Evolutionary conservation across 1,139 yeast genomes (phyloP), one percentile per base, ranked within the genome.

Genomic region (Yarrowia galli): DNA sequence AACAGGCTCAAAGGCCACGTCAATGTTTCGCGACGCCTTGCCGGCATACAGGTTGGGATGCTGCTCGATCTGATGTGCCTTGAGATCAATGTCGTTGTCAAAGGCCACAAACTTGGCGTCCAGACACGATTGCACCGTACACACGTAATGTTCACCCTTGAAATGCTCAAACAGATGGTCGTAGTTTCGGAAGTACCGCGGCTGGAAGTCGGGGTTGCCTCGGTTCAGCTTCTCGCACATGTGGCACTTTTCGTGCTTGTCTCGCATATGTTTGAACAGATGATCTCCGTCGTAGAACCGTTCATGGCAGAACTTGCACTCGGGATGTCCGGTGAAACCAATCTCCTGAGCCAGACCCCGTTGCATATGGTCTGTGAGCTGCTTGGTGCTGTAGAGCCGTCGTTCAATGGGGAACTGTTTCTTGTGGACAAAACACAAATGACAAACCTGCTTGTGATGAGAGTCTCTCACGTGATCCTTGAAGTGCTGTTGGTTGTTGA

Each of bases 31-130:
- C 4, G 76, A 75, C 1, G 75, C 71, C 63, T 71, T 71, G 40
- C 51, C 49, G 13, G 79, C 80, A 16, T 79, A 75, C 15, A 82
- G 76, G 3, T 86, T 85, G 5, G 93, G 89, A 77, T 95, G 99
- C 71, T 89, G 95, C 71, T 87, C 86, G 67, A 92, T 80, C 88
- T 92, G 89, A 77, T 95, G 99, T 1, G 96, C 96, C 66, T 91
- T 89, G 67, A 95, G 81, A 73, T 92, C 98, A 70, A 92, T 80
- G 69, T 91, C 96, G 71, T 92, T 95, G 38, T 89, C 84, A 75
- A 95, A 95, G 1, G 95, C 99, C 43, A 96, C 96, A 79, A 95
- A 93, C 76, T 91, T 89, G 76, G 90, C 87, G 69, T 93, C 98
- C 66, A 93, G 79, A 79, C 99, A 95, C n/a, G 84, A 75, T 60